phyloP scores from a whole-genome alignment of 768 basidiomycete species.

The Kwoniella newhampshirensis region DNA sequence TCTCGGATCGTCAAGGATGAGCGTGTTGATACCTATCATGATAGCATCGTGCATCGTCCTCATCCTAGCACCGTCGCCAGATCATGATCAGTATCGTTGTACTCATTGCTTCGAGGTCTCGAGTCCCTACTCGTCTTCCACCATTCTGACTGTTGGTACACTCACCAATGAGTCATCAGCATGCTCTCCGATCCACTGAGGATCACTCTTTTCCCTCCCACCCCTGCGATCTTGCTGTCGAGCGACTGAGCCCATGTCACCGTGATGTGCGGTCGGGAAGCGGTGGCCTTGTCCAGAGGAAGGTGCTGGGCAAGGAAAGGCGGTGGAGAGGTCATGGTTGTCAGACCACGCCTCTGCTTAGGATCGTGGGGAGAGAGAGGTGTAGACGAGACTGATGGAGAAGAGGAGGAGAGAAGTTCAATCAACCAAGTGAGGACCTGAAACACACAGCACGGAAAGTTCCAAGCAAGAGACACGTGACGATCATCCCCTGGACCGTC shows the following conservation, averaged over 20 bases:
- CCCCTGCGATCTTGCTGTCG: slow-evolving; percentile 81
- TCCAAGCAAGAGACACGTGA: too few relatives aligned
- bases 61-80: slow-evolving; percentile 64
- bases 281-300: slow-evolving; percentile 1
- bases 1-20: slow-evolving; percentile 87
- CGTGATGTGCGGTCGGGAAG: slow-evolving; percentile 50
- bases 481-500: too few relatives aligned
- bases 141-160: not conserved
- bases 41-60: slow-evolving; percentile 90
- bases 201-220: slow-evolving; percentile 68
- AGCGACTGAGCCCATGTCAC: slow-evolving; percentile 57
- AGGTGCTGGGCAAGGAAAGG: slow-evolving; percentile 12
- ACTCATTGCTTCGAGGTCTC: too few relatives aligned
- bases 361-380: too few relatives aligned
- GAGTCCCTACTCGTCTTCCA: slow-evolving; percentile 2
- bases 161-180: slow-evolving; percentile 90
- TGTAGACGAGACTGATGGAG: too few relatives aligned
- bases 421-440: too few relatives aligned
- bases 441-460: too few relatives aligned
- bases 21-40: slow-evolving; percentile 83
- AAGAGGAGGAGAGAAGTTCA: too few relatives aligned
- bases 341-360: too few relatives aligned
- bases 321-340: not conserved
- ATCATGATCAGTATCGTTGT: slow-evolving; percentile 1
- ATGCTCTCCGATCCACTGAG: slow-evolving; percentile 84